These are phyloP conservation scores for Pseudocercospora ulei DNA, from an alignment of 2,329 filamentous ascomycete genomes.

Conservation along the genomic window DNA sequence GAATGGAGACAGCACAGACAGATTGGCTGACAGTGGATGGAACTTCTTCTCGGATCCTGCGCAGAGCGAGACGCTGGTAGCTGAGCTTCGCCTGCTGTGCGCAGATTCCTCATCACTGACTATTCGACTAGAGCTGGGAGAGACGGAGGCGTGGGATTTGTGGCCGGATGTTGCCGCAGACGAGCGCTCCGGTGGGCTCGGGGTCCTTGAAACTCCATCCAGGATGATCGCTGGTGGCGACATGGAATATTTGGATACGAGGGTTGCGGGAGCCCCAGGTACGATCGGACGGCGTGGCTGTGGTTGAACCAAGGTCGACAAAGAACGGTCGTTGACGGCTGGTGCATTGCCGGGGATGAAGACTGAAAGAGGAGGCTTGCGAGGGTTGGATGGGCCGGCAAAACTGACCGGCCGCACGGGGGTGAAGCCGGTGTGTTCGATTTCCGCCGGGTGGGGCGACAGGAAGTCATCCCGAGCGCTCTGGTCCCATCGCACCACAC, in stretches of 20 bases:
- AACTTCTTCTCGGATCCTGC: conserved; percentile 14
- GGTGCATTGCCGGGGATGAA: conserved; percentile 20
- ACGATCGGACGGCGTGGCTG: conserved; percentile 13
- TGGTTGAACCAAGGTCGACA: conserved; percentile 14
- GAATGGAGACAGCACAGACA: conserved; percentile 12
- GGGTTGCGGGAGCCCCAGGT: conserved; percentile 17
- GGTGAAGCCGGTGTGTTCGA: conserved; percentile 19
- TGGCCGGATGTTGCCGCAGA: conserved; percentile 7
- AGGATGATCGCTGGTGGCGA: conserved; percentile 15
- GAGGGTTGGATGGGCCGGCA: neutral
- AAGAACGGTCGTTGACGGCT: conserved; percentile 9
- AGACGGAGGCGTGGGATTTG: conserved; percentile 21
- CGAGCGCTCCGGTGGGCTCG: conserved; percentile 1
- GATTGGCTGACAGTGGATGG: conserved; percentile 8
- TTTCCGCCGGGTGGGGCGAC: conserved; percentile 7
- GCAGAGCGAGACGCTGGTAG: conserved; percentile 21
- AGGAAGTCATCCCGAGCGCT: conserved; percentile 9
- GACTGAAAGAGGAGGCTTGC: conserved; percentile 22
- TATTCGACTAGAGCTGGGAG: conserved; percentile 34
- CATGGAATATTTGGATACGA: conserved; percentile 19
- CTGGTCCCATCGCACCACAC: conserved; percentile 38
- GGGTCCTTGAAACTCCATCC: conserved; percentile 9
- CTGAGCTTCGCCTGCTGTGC: conserved; percentile 35
- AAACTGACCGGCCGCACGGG: conserved; percentile 14
- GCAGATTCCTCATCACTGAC: conserved; percentile 33